These are phyloP conservation scores for Lipomyces japonicus DNA, from an alignment of 805 yeast species.

Conservation along the genomic window DNA sequence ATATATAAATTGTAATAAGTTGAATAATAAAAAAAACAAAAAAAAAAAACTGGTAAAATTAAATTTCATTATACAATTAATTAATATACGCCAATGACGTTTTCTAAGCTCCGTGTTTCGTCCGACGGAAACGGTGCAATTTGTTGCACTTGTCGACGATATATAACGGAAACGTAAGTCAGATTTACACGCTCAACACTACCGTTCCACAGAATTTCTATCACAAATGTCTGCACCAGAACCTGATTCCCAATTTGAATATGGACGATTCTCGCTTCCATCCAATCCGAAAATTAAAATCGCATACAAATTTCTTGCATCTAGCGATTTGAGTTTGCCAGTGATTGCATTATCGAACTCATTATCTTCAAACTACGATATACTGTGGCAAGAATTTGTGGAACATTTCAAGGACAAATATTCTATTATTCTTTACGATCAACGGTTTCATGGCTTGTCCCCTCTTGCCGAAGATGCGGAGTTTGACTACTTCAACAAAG, in stretches of 20 bases:
- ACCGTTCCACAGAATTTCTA: too few relatives aligned
- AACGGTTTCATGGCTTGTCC: constrained; percentile 26
- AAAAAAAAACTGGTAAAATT: too few relatives aligned
- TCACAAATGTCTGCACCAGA: not conserved
- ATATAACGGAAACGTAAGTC: too few relatives aligned
- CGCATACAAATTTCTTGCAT: constrained; percentile 10
- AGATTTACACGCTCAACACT: too few relatives aligned
- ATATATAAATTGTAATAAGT: too few relatives aligned
- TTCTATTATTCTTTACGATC: constrained; percentile 23
- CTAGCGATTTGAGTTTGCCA: constrained; percentile 9
- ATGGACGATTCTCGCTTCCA: constrained; percentile 11
- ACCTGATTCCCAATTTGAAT: not conserved
- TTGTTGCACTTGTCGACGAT: too few relatives aligned
- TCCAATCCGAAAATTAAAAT: constrained; percentile 1
- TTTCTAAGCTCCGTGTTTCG: too few relatives aligned
- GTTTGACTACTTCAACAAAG: constrained; percentile 22
- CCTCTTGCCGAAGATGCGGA: constrained; percentile 14
- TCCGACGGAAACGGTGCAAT: too few relatives aligned
- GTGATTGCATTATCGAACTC: constrained; percentile 24
- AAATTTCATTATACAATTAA: too few relatives aligned
- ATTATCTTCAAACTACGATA: constrained; percentile 6
- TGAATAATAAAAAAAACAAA: too few relatives aligned
- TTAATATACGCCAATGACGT: too few relatives aligned
- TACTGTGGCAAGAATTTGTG: constrained; percentile 22
- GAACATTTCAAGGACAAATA: constrained; percentile 17